Percentiles rank a stretch among this genome's conserved stretches.
Evolutionary conservation across 768 basidiomycete species (phyloP).

Genomic region (Suillus occidentalis): DNA sequence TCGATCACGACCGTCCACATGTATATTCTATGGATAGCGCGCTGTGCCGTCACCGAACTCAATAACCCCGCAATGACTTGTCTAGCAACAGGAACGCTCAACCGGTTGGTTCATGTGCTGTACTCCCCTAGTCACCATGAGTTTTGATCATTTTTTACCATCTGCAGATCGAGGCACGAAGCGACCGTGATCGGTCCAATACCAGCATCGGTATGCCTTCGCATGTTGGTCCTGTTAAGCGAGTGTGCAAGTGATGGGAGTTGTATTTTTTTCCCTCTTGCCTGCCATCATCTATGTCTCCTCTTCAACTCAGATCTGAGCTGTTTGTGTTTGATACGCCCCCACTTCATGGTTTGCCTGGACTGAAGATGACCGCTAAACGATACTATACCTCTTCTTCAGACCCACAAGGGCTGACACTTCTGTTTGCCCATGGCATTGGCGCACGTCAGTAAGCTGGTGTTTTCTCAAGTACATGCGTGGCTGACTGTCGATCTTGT

Average conservation of each 20-base stretch:
- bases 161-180: conserved; percentile 1
- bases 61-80: not conserved
- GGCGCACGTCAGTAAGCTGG: conserved; percentile 41
- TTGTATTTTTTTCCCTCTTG: not conserved
- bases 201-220: not conserved
- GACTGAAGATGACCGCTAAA: conserved; percentile 46
- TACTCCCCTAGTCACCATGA: not conserved
- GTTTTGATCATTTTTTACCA: not conserved
- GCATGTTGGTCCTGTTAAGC: not conserved
- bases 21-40: not conserved
- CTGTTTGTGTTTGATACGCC: conserved; percentile 9
- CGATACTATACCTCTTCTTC: conserved; percentile 37
- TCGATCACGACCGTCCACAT: not conserved
- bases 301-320: conserved; percentile 1
- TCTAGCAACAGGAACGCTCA: not conserved
- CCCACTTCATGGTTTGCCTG: conserved; percentile 5
- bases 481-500: not conserved
- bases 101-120: not conserved
- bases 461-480: not conserved
- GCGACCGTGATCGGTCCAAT: not conserved
- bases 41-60: not conserved
- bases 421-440: conserved; percentile 49
- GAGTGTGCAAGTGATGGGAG: not conserved
- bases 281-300: not conserved
- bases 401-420: conserved; percentile 38